Evolutionary conservation across 2,329 filamentous ascomycete species (phyloP).

Genomic region (Dactylellina haptotyla): DNA sequence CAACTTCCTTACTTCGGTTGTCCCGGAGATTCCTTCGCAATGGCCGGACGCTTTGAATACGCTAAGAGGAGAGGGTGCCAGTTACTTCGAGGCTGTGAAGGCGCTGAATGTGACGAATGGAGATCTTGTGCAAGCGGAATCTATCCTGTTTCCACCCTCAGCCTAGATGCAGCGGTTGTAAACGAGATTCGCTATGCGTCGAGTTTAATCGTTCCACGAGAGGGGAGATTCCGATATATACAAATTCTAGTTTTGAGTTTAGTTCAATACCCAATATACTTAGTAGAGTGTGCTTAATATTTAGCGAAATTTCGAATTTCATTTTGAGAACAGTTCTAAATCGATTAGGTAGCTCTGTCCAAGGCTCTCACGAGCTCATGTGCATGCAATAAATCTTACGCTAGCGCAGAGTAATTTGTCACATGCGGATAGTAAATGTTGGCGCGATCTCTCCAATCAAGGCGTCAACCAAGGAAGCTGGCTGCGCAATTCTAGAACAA

Average conservation of each 20-base stretch:
- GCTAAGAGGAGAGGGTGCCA: constrained; percentile 12
- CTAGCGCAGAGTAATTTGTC: no score
- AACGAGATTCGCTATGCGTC: neutral
- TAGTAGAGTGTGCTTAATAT: neutral
- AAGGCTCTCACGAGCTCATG: neutral
- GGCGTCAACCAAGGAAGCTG: neutral
- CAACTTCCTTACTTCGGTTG: neutral
- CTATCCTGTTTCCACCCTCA: constrained; percentile 5
- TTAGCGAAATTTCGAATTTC: neutral
- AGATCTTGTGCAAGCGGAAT: constrained; percentile 12
- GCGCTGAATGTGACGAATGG: constrained; percentile 41
- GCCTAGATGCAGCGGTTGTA: neutral
- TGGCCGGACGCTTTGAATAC: constrained; percentile 17
- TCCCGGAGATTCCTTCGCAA: constrained; percentile 4
- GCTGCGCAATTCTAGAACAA: neutral
- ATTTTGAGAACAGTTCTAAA: neutral
- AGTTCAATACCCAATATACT: neutral
- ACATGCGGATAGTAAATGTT: no score
- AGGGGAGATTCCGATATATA: no score
- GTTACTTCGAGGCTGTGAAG: constrained; percentile 19
- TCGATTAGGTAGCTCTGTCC: neutral
- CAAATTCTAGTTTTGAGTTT: neutral
- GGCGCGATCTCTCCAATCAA: no score
- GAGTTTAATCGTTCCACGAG: neutral
- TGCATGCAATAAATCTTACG: no score